Conservation (phyloP, 2,329 filamentous ascomycete genomes). For the Ophiobolus disseminans region DNA sequence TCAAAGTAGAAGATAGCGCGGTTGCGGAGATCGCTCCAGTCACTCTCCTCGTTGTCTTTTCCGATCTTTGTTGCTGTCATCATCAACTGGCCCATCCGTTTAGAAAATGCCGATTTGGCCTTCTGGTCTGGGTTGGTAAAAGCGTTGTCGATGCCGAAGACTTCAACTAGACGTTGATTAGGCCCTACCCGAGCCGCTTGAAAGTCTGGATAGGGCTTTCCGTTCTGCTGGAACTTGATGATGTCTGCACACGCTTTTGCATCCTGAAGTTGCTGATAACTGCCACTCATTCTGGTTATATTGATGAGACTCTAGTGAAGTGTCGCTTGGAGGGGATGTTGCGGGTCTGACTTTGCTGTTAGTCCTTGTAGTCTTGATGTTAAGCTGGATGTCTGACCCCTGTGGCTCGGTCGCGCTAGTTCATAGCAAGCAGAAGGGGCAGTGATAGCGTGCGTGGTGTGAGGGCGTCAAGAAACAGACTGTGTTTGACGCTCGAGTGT, state of each 20-base stretch:
- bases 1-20: background rate
- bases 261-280: background rate
- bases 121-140: background rate
- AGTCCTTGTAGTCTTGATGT: background rate
- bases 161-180: background rate
- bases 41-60: background rate
- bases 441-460: background rate
- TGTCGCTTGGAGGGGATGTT: background rate
- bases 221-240: background rate
- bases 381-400: background rate
- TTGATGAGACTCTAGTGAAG: background rate
- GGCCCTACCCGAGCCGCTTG: background rate
- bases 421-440: background rate
- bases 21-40: background rate
- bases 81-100: background rate
- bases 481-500: background rate
- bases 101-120: background rate
- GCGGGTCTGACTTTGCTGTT: background rate
- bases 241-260: background rate
- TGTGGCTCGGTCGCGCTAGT: background rate
- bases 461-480: background rate
- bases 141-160: slow-evolving; percentile 1
- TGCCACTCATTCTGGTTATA: background rate
- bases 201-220: background rate
- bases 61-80: background rate